Percentiles rank a stretch among this genome's conserved stretches.
Conservation (phyloP, 2,329 filamentous ascomycete genomes). For the Aureobasidium sp. region DNA sequence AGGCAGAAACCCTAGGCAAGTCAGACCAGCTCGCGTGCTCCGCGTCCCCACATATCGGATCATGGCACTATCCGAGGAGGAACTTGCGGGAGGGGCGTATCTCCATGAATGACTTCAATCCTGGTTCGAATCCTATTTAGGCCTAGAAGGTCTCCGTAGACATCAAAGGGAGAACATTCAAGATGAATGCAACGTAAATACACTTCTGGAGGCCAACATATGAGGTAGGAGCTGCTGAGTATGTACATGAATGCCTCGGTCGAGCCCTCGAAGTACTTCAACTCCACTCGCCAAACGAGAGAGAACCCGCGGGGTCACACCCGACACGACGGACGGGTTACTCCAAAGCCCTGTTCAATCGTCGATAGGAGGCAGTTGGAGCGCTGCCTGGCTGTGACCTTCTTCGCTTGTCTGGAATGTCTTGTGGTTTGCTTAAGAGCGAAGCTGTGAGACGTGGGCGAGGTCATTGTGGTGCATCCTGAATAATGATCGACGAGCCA, state of each 20-base stretch:
- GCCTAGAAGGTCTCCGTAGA: not conserved
- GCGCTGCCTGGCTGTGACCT: not conserved
- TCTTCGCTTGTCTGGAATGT: not conserved
- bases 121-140: not conserved
- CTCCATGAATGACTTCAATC: not conserved
- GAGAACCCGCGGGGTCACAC: not conserved
- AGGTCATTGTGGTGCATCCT: slow-evolving; percentile 10
- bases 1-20: slow-evolving; percentile 1
- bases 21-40: slow-evolving; percentile 14
- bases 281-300: not conserved
- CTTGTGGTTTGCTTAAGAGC: not conserved
- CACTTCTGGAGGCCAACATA: not conserved
- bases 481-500: not conserved
- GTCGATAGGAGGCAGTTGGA: not conserved
- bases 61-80: slow-evolving; percentile 3
- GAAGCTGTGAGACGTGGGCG: not conserved
- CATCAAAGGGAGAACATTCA: not conserved
- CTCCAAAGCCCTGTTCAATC: not conserved
- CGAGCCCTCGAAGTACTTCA: not conserved
- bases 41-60: slow-evolving; percentile 10
- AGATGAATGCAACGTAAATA: not conserved
- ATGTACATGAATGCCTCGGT: not conserved
- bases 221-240: not conserved
- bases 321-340: not conserved
- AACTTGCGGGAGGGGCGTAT: not conserved